Base-by-base conservation (phyloP, 352 stramenopile genomes). In the Globisporangium camurandrum region DNA sequence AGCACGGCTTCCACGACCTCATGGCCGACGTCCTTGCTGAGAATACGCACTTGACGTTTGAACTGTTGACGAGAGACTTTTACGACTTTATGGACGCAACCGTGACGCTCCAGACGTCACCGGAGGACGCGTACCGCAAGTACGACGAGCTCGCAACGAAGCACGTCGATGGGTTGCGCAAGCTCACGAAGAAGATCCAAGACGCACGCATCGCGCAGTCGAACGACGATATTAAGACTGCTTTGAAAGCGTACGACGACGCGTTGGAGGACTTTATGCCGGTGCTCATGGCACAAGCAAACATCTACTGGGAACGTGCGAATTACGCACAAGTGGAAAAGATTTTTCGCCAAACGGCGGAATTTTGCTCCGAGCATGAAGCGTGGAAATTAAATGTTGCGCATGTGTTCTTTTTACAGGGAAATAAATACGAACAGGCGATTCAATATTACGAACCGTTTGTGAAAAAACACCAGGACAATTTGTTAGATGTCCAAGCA, bases 281-380 rank as follows among this genome's bases (percentile, higher is more conserved):
- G n/a, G 86, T 98, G 51, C 66, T 99, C 19, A 98, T 98, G 93
- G 86, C 91, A n/a, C 88, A 97, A 57, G 92, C 88, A 8, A 88
- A 93, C 42, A 94, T 98, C 23, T 98, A 98, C 62, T 99, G 95
- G 95, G 94, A 98, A 37, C 79, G 86, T 45, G 88, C 95, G 52
- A 97, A 98, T 62, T 98, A 98, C 66, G 73, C 71, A n/a, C 93
- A 96, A 69, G 93, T 98, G 5, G 92, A 99, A 67, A 91, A 97
- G 54, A 86, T 98, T 47, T 98, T 99, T 62, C 69, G 85, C 0
- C 86, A 98, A 54, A 94, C 76, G 2, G 87, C 86, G 28, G 95
- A 98, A 63, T 98, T 98, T 57, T 98, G 95, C 66, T 93, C 78
- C 5, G 91, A 98, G 61, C 80, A 97, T 59, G 87, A 98, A 26